Evolutionary conservation across 2,329 filamentous ascomycete genomes (phyloP).

Genomic region (Fusarium mundagurra): DNA sequence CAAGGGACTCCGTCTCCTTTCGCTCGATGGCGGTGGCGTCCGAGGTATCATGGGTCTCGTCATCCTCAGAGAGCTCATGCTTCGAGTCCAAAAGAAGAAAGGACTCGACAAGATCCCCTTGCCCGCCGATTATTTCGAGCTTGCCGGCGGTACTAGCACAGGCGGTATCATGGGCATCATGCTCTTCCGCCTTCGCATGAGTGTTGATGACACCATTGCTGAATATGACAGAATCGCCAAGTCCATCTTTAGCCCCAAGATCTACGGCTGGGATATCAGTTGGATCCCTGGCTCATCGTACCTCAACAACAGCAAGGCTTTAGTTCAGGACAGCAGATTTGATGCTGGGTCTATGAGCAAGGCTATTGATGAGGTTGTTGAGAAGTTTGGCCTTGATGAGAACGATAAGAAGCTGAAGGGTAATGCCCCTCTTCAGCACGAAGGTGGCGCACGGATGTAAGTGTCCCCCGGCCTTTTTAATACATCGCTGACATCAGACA

Average conservation of each 20-base stretch:
- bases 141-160: constrained; percentile 29
- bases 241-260: constrained; percentile 27
- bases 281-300: constrained; percentile 1
- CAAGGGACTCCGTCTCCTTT: not conserved
- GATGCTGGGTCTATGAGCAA: constrained; percentile 15
- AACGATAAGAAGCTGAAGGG: constrained; percentile 27
- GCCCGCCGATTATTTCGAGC: constrained; percentile 29
- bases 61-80: constrained; percentile 10
- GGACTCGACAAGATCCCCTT: not conserved
- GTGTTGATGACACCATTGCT: constrained; percentile 17
- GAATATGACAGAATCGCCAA: constrained; percentile 30
- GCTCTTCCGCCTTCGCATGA: constrained; percentile 38
- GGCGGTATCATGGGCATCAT: constrained; percentile 32
- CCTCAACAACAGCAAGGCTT: constrained; percentile 25
- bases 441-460: constrained; percentile 12
- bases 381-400: constrained; percentile 24
- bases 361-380: constrained; percentile 25
- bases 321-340: constrained; percentile 26
- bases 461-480: accelerated
- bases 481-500: not conserved
- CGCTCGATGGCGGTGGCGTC: constrained; percentile 5
- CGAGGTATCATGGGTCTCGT: constrained; percentile 15
- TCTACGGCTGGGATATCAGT: constrained; percentile 21
- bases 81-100: not conserved
- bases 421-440: constrained; percentile 22